Conservation (phyloP, 768 basidiomycete species). For the Pisolithus orientalis region DNA sequence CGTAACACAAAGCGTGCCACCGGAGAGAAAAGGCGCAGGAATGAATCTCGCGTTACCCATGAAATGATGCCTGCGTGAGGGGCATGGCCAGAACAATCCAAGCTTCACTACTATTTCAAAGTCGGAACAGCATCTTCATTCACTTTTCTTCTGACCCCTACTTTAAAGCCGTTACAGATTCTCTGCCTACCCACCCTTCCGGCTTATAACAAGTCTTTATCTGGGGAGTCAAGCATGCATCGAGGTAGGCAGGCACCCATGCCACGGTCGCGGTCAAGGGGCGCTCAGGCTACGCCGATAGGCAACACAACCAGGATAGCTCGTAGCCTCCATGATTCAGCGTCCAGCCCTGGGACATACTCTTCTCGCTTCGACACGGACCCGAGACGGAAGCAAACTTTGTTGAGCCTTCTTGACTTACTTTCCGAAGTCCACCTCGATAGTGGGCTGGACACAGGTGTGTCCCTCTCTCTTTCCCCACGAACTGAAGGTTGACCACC, state of each 20-base stretch:
- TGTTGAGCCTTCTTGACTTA: constrained; percentile 42
- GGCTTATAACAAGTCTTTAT: constrained; percentile 17
- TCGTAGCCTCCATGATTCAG: constrained; percentile 25
- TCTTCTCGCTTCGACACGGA: constrained; percentile 26
- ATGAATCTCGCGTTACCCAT: constrained; percentile 30
- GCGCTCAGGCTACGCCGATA: constrained; percentile 19
- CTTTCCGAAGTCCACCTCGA: constrained; percentile 40
- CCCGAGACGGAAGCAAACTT: constrained; percentile 38
- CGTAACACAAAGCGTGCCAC: constrained; percentile 29
- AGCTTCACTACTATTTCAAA: constrained; percentile 30
- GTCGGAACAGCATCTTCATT: constrained; percentile 20
- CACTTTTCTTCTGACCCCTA: constrained; percentile 22
- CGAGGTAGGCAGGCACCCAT: constrained; percentile 26
- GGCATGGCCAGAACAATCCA: constrained; percentile 31
- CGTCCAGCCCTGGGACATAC: constrained; percentile 16
- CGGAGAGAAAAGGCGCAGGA: constrained; percentile 24
- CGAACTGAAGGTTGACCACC: constrained; percentile 2
- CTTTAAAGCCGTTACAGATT: constrained; percentile 22
- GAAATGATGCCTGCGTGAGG: constrained; percentile 23
- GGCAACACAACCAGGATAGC: constrained; percentile 13
- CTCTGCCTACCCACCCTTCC: constrained; percentile 16
- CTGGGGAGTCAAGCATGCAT: constrained; percentile 19
- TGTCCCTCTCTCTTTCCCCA: constrained; percentile 7
- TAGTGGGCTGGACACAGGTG: constrained; percentile 28
- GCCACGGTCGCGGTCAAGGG: constrained; percentile 20